These are phyloP conservation scores for Fraxinus sp. DNA, from an alignment of 305 asterid species.

Conservation along the genomic window DNA sequence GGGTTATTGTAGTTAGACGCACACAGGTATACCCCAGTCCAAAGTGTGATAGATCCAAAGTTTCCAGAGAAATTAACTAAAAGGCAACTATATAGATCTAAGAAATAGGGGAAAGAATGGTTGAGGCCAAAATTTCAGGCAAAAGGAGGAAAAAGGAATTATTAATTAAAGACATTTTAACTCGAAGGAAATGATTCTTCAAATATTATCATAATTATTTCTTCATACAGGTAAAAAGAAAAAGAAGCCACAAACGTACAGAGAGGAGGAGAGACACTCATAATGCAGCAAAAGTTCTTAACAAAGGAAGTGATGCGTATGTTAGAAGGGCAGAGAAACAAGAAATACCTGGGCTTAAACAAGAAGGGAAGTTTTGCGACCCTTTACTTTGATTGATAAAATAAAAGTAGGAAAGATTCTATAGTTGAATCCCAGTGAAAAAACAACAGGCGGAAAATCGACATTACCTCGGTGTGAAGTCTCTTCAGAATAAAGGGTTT, in stretches of 20 bases:
- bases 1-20: background rate
- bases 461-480: constrained; percentile 75
- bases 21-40: background rate
- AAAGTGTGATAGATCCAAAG: background rate
- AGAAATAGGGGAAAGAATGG: background rate
- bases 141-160: background rate
- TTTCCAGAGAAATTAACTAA: background rate
- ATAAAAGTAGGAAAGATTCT: background rate
- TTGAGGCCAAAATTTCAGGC: background rate
- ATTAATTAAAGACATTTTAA: background rate
- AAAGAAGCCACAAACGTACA: background rate
- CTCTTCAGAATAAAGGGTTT: constrained; percentile 88
- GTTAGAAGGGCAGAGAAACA: constrained; percentile 1
- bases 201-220: background rate
- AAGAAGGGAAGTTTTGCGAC: constrained; percentile 13
- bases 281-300: background rate
- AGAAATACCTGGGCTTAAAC: background rate
- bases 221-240: background rate
- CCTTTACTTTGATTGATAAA: constrained; percentile 13
- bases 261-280: background rate
- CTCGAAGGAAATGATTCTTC: background rate
- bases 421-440: constrained; percentile 6
- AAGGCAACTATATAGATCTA: background rate
- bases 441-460: constrained; percentile 12
- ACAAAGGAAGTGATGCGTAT: background rate